Base-by-base conservation (phyloP, 805 yeast species). In the Suhomyces faveliae region DNA sequence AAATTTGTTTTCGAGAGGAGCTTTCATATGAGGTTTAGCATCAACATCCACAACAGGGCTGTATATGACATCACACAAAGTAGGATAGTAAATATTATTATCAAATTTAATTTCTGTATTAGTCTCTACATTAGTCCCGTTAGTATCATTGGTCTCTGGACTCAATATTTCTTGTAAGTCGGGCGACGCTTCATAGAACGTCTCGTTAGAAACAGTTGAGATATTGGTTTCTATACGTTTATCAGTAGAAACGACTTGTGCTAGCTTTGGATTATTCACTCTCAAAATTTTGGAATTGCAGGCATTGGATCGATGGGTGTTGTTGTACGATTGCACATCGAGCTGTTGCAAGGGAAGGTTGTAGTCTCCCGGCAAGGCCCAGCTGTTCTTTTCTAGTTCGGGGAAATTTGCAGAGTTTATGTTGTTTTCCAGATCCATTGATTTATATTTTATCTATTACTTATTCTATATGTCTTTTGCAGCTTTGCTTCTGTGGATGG, bases 171-270 rank as follows among this genome's bases (percentile, higher is more conserved):
- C 12, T 22, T 20, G 33, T 44, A 54, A 17, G 4, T 45, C 54
- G 8, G 60, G 55, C 4, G 58, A 53, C n/a, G 62, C 44, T 41
- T 56, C 62, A 27, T 54, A 58, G 37, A 49, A 58, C 2, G 48
- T 48, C n/a, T 55, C 51, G 20, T 48, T 45, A 9, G 40, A 37
- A 12, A 21, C 20, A 6, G 24, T 21, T 8, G 40, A 37, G 7
- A 11, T n/a, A 20, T 37, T 20, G 2, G 40, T 33, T 10, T 17
- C 12, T 33, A 33, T 17, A 33, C 37, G 37, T 15, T 17, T 33
- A 4, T 25, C 29, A 25, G 29, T 24, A 24, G 23, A 22, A 5
- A 22, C 7, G 23, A 22, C 23, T 5, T 22, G 7, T 9, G 2
- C 25, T 24, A 2, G 25, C 10, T 24, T 24, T 24, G 25, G 25